Evolutionary conservation across 441 rosid species (phyloP).

Genomic region (Eutrema salsugineum): DNA sequence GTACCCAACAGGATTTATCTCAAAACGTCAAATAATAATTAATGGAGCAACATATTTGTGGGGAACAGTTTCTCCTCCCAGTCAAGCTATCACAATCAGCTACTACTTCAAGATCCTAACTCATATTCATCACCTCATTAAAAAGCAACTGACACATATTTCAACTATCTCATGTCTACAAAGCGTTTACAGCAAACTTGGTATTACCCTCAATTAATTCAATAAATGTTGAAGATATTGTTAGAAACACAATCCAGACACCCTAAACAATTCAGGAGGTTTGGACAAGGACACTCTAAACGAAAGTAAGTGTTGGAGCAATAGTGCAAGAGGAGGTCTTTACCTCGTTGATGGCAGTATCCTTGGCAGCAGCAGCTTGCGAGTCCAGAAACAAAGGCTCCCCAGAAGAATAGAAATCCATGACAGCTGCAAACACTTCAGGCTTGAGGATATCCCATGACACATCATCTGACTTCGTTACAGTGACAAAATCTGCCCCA

Average conservation of each 20-base stretch:
- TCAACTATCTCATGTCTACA: neutral
- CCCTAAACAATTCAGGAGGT: neutral
- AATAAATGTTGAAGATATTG: neutral
- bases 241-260: no score
- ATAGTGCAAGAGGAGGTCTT: neutral
- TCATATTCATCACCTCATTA: neutral
- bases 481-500: conserved; percentile 89
- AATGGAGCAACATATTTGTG: neutral
- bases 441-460: conserved; percentile 90
- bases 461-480: conserved; percentile 82
- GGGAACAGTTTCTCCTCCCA: neutral
- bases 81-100: neutral
- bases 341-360: conserved; percentile 89
- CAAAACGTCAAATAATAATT: neutral
- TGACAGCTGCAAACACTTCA: conserved; percentile 86
- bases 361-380: conserved; percentile 66
- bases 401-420: conserved; percentile 96
- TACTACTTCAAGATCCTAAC: neutral
- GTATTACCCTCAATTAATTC: neutral
- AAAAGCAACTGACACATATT: neutral
- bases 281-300: no score
- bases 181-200: neutral
- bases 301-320: neutral
- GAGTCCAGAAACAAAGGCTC: conserved; percentile 79
- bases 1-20: neutral